Evolutionary conservation across 768 basidiomycete genomes (phyloP), one percentile per base, ranked within the genome.

Genomic region (Xanthoconium stramineum): DNA sequence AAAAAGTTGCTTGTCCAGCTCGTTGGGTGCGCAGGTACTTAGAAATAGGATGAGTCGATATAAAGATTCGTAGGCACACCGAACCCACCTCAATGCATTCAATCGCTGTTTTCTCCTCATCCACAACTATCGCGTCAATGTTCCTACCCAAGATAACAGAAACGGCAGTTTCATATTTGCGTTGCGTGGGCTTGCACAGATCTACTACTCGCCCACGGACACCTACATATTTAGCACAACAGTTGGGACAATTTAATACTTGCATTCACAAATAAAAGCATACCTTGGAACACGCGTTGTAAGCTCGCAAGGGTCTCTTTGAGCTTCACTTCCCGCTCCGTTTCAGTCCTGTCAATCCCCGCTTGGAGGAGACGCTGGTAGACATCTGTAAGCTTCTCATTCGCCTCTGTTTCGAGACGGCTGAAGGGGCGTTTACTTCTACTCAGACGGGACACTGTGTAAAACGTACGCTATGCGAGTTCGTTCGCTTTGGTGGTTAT

Each of bases 21-120:
- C 95, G 89, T 72, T 97, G 94, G 57, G 89, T 94, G 58, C 94
- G 88, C 83, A 99, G 84, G 71, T 97, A 98, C 89, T 94, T 62
- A 2, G 51, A 46, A n/a, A 51, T 14, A 11, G 36, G 11, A 32
- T 58, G 47, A 40, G 61, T 5, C 44, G 9, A 32, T n/a, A 47
- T 40, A 33, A 20, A 20, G n/a, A 40, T 19, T 5, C 37, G 45
- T 37, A 39, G 29, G 29, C 12, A 20, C 32, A 32, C 44, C 28
- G 19, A 30, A 63, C 76, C 45, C 58, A 91, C 93, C 79, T 98
- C 94, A 64, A 98, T 98, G 69, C 96, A 98, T 62, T 95, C 93
- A 53, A 98, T 97, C 2, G 93, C 97, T 2, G 91, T 95, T 73
- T 91, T 94, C 76, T 98, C 95, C 66, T 93, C 89, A 65, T 99